Conservation (phyloP, 306 rosid genomes). For the Morella rubra region DNA sequence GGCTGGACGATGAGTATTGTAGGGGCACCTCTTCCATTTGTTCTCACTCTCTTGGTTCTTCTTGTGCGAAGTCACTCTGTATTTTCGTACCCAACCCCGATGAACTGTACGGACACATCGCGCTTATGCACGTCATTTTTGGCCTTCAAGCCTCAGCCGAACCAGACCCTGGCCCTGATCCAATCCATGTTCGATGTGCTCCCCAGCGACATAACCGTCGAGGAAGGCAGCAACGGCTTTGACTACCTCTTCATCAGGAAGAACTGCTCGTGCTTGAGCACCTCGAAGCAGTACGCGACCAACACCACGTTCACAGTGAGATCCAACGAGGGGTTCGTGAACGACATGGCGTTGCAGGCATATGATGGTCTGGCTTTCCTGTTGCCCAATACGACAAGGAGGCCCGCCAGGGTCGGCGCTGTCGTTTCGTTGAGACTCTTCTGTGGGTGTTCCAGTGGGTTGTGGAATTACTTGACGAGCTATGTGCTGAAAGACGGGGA, state of each 20-base stretch:
- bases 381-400: conserved; percentile 60
- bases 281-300: conserved; percentile 57
- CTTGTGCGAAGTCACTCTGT: conserved; percentile 28
- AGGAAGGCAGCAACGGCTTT: conserved; percentile 50
- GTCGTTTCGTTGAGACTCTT: conserved; percentile 79
- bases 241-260: conserved; percentile 67
- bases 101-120: conserved; percentile 74
- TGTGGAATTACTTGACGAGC: conserved; percentile 92
- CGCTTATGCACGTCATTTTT: conserved; percentile 85
- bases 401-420: conserved; percentile 54
- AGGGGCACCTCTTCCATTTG: conserved; percentile 24
- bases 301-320: conserved; percentile 77
- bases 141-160: conserved; percentile 62
- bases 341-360: conserved; percentile 65
- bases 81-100: conserved; percentile 45
- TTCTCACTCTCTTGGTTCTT: conserved; percentile 35
- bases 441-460: conserved; percentile 87
- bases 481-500: conserved; percentile 92
- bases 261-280: conserved; percentile 79
- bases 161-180: conserved; percentile 59
- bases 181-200: conserved; percentile 91
- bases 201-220: conserved; percentile 70
- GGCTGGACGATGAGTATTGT: conserved; percentile 40
- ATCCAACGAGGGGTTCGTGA: conserved; percentile 62
- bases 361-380: conserved; percentile 66